Conservation (phyloP, 768 basidiomycete genomes). For the Plicaturopsis crispa region DNA sequence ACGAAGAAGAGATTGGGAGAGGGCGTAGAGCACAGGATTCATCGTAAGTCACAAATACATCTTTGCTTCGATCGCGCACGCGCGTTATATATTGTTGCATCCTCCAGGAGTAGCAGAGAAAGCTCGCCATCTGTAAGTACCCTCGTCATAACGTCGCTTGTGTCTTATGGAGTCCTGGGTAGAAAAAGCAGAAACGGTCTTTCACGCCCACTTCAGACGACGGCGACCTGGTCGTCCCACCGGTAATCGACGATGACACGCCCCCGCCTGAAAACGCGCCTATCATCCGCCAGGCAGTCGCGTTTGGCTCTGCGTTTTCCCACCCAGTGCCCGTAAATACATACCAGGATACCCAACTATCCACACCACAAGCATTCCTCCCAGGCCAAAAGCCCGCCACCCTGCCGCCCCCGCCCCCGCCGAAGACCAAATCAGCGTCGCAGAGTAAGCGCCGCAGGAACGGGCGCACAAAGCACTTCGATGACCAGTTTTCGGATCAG, state of each 20-base stretch:
- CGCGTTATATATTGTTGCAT: too few relatives aligned
- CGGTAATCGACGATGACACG: slow-evolving; percentile 34
- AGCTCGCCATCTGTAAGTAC: too few relatives aligned
- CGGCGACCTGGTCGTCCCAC: slow-evolving; percentile 30
- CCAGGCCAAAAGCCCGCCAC: slow-evolving; percentile 38
- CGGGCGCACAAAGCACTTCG: slow-evolving; percentile 15
- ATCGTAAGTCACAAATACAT: too few relatives aligned
- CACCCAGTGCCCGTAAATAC: slow-evolving; percentile 18
- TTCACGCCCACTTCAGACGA: slow-evolving; percentile 50
- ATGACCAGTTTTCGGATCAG: slow-evolving; percentile 35
- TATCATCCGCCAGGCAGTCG: slow-evolving; percentile 53
- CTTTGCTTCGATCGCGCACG: too few relatives aligned
- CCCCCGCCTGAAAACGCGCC: slow-evolving; percentile 42
- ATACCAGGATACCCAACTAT: slow-evolving; percentile 17
- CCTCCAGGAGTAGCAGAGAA: too few relatives aligned
- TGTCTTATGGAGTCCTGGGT: too few relatives aligned
- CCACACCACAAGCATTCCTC: slow-evolving; percentile 30
- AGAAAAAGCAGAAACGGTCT: slow-evolving; percentile 30
- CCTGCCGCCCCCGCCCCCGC: slow-evolving; percentile 4
- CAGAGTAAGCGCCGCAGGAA: background rate
- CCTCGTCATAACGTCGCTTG: too few relatives aligned
- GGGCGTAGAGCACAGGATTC: too few relatives aligned
- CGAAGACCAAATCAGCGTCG: slow-evolving; percentile 10
- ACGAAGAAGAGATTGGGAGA: too few relatives aligned
- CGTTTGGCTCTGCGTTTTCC: slow-evolving; percentile 32